Evolutionary conservation across 2,329 filamentous ascomycete genomes (phyloP), one percentile per base, ranked within the genome.

Genomic region (Bipolaris cookei): DNA sequence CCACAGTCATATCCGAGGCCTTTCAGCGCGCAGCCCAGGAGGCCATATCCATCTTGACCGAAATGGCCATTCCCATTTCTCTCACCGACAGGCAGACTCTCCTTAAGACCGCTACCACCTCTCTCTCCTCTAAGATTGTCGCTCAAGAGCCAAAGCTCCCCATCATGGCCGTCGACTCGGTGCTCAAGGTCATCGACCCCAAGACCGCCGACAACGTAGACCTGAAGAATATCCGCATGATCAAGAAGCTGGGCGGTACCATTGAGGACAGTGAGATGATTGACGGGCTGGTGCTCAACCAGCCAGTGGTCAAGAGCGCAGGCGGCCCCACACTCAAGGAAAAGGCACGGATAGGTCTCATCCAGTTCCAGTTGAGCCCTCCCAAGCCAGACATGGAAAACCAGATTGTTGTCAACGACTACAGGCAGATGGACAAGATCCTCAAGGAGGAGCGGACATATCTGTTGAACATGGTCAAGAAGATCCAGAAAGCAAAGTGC

Each of bases 371-470:
- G 80, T 88, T 99, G 69, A 97, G 92, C 79, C 94, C 95, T 44
- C 95, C 95, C 1, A 99, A 99, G 81, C 95, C 95, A 68, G 95
- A 99, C 78, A 99, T 99, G 95, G 95, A 99, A 83, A 99, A 99
- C 81, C 95, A 96, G 74, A 98, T 99, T 64, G 89, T 96, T 30
- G 95, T 99, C 73, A 99, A 99, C 79, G 95, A 99, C 82, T 99
- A 99, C 85, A 87, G 95, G 74, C 95, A 99, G 78, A 99, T 99
- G 95, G 95, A 99, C 84, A 99, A 98, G 86, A 99, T 99, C 66
- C 86, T 99, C 69, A 99, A 99, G 82, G 95, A 99, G 81, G 95
- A 99, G 83, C 91, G 95, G 67, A 91, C 95, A 68, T 99, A 99
- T 80, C 87, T 99, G 64, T 86, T 99, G 57, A 98, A 98, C 83